Evolutionary conservation across 345 rosid genomes (phyloP).

Genomic region (Corchorus olitorius): DNA sequence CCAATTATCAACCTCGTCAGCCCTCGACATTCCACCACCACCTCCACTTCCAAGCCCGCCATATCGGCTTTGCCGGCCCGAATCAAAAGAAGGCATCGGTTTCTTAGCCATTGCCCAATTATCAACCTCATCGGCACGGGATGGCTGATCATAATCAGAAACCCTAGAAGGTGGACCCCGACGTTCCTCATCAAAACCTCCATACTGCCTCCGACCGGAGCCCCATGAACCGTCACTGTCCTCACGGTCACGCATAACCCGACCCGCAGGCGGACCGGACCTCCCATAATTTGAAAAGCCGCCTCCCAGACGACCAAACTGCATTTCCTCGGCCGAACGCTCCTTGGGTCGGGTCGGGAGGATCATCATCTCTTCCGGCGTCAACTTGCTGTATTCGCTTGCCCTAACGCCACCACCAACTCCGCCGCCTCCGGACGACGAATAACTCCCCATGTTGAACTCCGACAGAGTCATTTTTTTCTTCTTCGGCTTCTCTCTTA

Average conservation of each 20-base stretch:
- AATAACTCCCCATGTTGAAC: constrained; percentile 40
- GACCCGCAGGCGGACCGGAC: constrained; percentile 38
- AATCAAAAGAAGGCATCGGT: constrained; percentile 52
- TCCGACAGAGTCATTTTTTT: constrained; percentile 79
- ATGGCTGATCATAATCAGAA: constrained; percentile 75
- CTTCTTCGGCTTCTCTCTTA: constrained; percentile 67
- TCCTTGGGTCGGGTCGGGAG: constrained; percentile 97
- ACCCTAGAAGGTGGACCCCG: constrained; percentile 71
- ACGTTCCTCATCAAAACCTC: constrained; percentile 83
- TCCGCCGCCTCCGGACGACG: constrained; percentile 28
- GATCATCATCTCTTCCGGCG: constrained; percentile 74
- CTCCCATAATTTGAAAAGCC: constrained; percentile 75
- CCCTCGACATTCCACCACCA: constrained; percentile 60
- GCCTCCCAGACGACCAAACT: constrained; percentile 74
- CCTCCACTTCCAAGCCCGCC: constrained; percentile 52
- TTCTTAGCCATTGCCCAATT: constrained; percentile 86
- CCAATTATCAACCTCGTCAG: constrained; percentile 90
- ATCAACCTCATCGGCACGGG: constrained; percentile 92
- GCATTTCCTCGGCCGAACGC: constrained; percentile 89
- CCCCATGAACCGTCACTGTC: constrained; percentile 63
- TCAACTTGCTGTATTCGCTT: constrained; percentile 45
- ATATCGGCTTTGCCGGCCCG: constrained; percentile 59
- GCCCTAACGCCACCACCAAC: constrained; percentile 16
- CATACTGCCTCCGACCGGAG: constrained; percentile 60
- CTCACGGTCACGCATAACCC: constrained; percentile 49